Evolutionary conservation across 371 early-diverging fungal genomes (phyloP).

Genomic region (Mucor plumbeus): DNA sequence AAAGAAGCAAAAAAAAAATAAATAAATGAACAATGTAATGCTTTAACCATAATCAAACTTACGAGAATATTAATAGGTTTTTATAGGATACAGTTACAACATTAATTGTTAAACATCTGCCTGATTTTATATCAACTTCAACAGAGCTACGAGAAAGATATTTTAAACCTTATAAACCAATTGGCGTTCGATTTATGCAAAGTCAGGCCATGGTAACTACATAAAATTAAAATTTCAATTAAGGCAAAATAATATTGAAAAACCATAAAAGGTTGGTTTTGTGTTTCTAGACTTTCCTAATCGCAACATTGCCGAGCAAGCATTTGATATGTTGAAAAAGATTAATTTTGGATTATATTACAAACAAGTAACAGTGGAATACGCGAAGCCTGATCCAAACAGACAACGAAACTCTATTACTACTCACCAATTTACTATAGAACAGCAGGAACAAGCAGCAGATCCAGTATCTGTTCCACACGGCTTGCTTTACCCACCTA

Average conservation of each 20-base stretch:
- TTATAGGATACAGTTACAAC: constrained; percentile 27
- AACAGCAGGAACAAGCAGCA: constrained; percentile 21
- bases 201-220: constrained; percentile 43
- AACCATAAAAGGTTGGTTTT: constrained; percentile 36
- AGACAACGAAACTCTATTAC: constrained; percentile 5
- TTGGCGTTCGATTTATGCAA: constrained; percentile 44
- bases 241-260: neutral
- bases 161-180: constrained; percentile 40
- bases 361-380: constrained; percentile 46
- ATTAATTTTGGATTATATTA: constrained; percentile 42
- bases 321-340: constrained; percentile 32
- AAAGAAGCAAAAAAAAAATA: too few species aligned
- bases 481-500: constrained; percentile 45
- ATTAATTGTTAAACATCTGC: constrained; percentile 45
- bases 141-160: constrained; percentile 29
- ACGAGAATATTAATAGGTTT: neutral
- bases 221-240: neutral
- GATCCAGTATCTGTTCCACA: constrained; percentile 21
- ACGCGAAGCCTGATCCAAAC: constrained; percentile 50
- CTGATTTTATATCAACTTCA: constrained; percentile 30
- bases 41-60: neutral
- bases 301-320: constrained; percentile 42
- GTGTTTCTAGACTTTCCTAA: constrained; percentile 57
- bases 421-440: constrained; percentile 3
- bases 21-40: neutral